phyloP scores from a whole-genome alignment of 345 rosid genomes.

The Citrus glauca region DNA sequence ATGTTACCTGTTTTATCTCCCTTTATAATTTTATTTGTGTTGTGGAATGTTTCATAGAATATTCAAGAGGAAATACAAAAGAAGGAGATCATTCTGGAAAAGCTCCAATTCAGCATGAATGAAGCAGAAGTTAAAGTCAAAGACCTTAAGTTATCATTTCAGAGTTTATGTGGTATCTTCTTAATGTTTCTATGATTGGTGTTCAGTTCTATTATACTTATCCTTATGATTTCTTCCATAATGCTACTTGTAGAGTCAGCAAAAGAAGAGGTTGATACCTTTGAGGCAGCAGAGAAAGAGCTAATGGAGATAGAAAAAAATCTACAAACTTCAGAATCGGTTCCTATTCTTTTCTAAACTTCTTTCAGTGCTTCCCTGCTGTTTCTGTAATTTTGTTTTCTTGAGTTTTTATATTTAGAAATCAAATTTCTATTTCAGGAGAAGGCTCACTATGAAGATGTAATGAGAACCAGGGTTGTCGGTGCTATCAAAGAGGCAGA shows the following conservation, averaged over 20 bases:
- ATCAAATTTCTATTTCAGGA: conserved; percentile 45
- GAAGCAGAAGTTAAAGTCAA: conserved; percentile 58
- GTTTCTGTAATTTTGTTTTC: conserved; percentile 5
- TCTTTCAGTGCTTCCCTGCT: conserved; percentile 7
- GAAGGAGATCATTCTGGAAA: conserved; percentile 46
- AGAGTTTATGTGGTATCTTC: conserved; percentile 64
- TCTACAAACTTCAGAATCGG: conserved; percentile 55
- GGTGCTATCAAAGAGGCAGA: conserved; percentile 66
- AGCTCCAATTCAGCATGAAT: conserved; percentile 35
- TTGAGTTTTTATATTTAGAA: conserved; percentile 17
- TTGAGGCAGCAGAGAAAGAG: conserved; percentile 72
- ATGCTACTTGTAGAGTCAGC: conserved; percentile 53
- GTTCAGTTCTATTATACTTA: neutral
- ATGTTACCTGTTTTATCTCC: neutral
- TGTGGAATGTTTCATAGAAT: conserved; percentile 36
- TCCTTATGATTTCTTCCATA: neutral
- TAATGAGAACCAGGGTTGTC: conserved; percentile 75
- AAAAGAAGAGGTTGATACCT: conserved; percentile 65
- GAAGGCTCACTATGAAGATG: conserved; percentile 64
- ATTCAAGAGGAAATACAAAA: conserved; percentile 47
- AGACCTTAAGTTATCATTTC: conserved; percentile 53
- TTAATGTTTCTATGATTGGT: neutral
- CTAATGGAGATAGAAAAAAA: conserved; percentile 67
- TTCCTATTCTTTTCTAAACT: conserved; percentile 18
- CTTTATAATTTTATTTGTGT: neutral